Evolutionary conservation across 2,329 filamentous ascomycete genomes (phyloP).

Genomic region (Monilinia fructicola): DNA sequence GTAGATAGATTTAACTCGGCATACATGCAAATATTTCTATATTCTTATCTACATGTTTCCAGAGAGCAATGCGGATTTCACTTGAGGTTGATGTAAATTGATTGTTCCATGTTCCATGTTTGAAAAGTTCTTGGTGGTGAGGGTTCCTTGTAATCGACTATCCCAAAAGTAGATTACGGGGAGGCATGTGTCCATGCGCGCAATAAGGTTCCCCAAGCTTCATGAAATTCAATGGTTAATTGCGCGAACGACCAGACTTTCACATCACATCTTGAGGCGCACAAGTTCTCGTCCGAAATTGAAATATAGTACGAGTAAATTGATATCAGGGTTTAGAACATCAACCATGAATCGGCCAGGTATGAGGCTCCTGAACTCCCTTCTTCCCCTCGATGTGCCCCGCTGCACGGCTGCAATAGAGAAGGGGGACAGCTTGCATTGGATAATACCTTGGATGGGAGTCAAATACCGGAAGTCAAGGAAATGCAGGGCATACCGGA

Average conservation of each 20-base stretch:
- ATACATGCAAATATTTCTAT: neutral
- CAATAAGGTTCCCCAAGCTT: constrained; percentile 24
- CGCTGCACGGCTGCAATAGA: constrained; percentile 29
- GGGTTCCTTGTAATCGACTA: constrained; percentile 12
- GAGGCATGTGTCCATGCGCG: constrained; percentile 23
- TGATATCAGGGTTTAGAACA: neutral
- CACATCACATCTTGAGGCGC: constrained; percentile 13
- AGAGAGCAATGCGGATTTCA: neutral
- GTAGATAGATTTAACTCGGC: neutral
- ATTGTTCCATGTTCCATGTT: neutral
- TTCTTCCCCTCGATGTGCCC: constrained; percentile 34
- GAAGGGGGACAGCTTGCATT: constrained; percentile 21
- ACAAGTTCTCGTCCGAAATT: constrained; percentile 13
- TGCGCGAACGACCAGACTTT: constrained; percentile 13
- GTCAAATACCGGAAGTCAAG: neutral
- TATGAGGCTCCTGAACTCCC: constrained; percentile 34
- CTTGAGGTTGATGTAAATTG: neutral
- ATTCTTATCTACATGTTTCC: neutral
- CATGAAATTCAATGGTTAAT: constrained; percentile 22
- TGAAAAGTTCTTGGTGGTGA: neutral
- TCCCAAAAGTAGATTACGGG: constrained; percentile 24
- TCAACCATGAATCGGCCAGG: constrained; percentile 41
- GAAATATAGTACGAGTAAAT: neutral
- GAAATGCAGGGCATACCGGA: neutral
- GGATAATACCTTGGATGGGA: neutral